A percentile compares a stretch with the other conserved stretches of the same genome.
phyloP scores from a whole-genome alignment of 1,284 basidiomycete genomes.

The Tilletia walkeri region DNA sequence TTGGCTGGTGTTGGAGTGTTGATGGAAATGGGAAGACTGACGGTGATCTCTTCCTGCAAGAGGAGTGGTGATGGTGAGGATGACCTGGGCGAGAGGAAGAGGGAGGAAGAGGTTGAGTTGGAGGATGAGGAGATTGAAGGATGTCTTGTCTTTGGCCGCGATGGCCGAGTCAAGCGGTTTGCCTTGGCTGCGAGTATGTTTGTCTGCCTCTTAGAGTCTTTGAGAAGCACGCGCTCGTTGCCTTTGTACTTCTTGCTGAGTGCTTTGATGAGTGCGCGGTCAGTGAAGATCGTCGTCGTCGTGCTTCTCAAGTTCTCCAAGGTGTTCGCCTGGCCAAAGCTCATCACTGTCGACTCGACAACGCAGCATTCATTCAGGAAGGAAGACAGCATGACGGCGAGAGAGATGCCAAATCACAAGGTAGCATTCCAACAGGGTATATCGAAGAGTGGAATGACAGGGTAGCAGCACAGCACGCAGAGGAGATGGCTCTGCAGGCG shows the following conservation, averaged over 20 bases:
- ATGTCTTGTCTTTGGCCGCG: neutral
- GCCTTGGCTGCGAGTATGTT: slow-evolving; percentile 22
- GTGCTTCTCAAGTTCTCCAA: too few relatives aligned
- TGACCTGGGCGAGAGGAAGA: slow-evolving; percentile 20
- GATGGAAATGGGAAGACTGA: neutral
- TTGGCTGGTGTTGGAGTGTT: neutral
- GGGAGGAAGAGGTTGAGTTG: slow-evolving; percentile 22
- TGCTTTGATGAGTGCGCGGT: too few relatives aligned
- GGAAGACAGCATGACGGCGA: too few relatives aligned
- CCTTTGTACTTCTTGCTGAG: neutral
- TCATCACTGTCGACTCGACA: too few relatives aligned
- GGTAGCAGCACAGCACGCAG: too few relatives aligned
- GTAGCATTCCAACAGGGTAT: too few relatives aligned
- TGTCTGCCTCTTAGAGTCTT: neutral
- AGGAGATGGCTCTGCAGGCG: too few relatives aligned
- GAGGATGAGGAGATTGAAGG: neutral
- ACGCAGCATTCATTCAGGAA: too few relatives aligned
- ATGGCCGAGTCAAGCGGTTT: slow-evolving; percentile 18
- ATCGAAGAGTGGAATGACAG: too few relatives aligned
- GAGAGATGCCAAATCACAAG: too few relatives aligned
- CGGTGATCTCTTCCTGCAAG: neutral
- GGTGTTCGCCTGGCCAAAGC: too few relatives aligned
- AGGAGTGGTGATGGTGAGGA: neutral
- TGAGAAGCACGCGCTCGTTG: neutral
- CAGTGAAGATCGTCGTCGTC: too few relatives aligned